phyloP scores from a whole-genome alignment of 2,329 filamentous ascomycete species.

The Penicillium nordicum region DNA sequence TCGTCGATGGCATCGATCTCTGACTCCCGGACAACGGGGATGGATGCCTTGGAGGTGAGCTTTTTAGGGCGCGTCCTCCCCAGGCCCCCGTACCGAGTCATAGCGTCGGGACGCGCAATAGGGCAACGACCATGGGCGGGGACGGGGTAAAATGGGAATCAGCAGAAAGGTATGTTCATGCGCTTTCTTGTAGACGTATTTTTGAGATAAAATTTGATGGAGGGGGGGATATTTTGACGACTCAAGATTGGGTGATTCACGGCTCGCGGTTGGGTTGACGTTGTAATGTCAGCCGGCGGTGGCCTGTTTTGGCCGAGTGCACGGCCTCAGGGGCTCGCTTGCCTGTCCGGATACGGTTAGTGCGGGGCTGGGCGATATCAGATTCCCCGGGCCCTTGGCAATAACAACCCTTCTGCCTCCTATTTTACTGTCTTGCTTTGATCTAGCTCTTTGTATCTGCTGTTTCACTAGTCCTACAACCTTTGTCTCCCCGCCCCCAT shows the following conservation, averaged over 20 bases:
- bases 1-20: constrained; percentile 91
- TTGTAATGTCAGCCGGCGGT: constrained; percentile 41
- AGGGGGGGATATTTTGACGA: constrained; percentile 42
- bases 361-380: constrained; percentile 45
- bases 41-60: constrained; percentile 82
- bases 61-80: constrained; percentile 59
- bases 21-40: constrained; percentile 82
- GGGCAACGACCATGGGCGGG: constrained; percentile 41
- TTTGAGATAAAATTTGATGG: constrained; percentile 54
- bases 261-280: constrained; percentile 44
- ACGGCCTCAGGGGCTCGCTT: constrained; percentile 46
- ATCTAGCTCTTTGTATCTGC: background rate
- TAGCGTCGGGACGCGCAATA: constrained; percentile 41
- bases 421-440: constrained; percentile 1
- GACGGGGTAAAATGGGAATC: constrained; percentile 62
- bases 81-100: constrained; percentile 46
- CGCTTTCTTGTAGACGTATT: constrained; percentile 51
- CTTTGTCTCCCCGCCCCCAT: background rate
- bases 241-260: constrained; percentile 13
- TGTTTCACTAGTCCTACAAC: background rate
- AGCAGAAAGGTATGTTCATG: constrained; percentile 59
- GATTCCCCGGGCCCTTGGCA: constrained; percentile 27
- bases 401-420: constrained; percentile 11
- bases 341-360: constrained; percentile 39
- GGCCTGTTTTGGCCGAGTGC: constrained; percentile 42